Percentiles rank a stretch among this genome's conserved stretches.
Evolutionary conservation across 495 filamentous ascomycete species (phyloP).

Genomic region (Talaromyces trachyspermus): DNA sequence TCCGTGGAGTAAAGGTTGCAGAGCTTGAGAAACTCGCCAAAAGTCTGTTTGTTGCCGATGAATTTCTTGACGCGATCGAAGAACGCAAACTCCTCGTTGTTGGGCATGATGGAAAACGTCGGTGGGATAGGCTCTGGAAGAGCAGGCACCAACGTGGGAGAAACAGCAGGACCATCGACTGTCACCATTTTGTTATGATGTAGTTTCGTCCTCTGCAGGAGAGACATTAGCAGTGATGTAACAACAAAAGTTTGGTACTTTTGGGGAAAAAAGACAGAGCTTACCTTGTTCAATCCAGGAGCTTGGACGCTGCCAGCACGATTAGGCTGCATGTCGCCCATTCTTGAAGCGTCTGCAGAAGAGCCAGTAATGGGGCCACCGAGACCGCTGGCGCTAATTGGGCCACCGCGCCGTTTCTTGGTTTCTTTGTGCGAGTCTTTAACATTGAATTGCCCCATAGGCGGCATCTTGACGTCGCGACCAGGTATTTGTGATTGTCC

Average conservation of each 20-base stretch:
- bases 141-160: slow-evolving; percentile 78
- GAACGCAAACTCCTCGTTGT: slow-evolving; percentile 79
- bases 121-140: slow-evolving; percentile 81
- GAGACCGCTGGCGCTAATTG: slow-evolving; percentile 23
- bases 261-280: slow-evolving; percentile 12
- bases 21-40: slow-evolving; percentile 91
- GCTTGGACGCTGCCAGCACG: slow-evolving; percentile 27
- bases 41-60: slow-evolving; percentile 82
- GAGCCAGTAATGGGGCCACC: slow-evolving; percentile 25
- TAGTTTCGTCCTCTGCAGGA: slow-evolving; percentile 58
- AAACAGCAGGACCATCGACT: slow-evolving; percentile 63
- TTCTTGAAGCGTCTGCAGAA: slow-evolving; percentile 25
- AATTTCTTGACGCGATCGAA: slow-evolving; percentile 97
- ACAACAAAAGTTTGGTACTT: too few relatives aligned
- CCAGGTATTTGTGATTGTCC: slow-evolving; percentile 42
- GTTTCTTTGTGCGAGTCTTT: slow-evolving; percentile 59
- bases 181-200: slow-evolving; percentile 55
- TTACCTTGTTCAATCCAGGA: slow-evolving; percentile 47
- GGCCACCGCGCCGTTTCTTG: slow-evolving; percentile 65
- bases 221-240: background rate
- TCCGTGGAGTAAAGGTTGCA: slow-evolving; percentile 91
- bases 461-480: slow-evolving; percentile 72
- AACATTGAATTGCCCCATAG: slow-evolving; percentile 87
- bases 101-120: slow-evolving; percentile 44
- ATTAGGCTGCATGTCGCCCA: slow-evolving; percentile 28